Base-by-base conservation (phyloP, 331 rosid genomes). In the Rosa hybrid region DNA sequence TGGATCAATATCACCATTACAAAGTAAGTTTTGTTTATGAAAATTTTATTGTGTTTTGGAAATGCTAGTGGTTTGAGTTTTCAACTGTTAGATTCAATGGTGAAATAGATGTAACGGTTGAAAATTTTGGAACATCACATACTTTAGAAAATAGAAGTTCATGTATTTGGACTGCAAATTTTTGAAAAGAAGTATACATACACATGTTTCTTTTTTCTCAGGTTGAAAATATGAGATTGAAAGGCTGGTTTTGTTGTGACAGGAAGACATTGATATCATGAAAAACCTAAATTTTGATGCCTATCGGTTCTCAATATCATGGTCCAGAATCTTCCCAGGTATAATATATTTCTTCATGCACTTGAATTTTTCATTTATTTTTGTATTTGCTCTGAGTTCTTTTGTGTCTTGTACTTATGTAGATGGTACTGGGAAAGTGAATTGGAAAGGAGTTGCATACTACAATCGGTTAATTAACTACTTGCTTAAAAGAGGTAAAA, bases 261-360 rank as follows among this genome's bases (percentile, higher is more conserved):
- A 95, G 99, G 93, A 91, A 84, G 98, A 95, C 63, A 57, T 93
- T 77, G 91, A 95, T 82, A 68, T 91, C 77, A 88, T 95, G 98
- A 81, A 84, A 67, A 87, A 77, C 0, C 81, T 90, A 53, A 92
- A 95, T 73, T 95, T 95, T 50, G 99, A 93, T 81, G 98, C 97
- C n/a, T 95, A 95, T 81, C 88, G 99, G 18, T 95, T 92, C 86
- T 95, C 99, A 38, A 95, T 95, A 83, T 95, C 99, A 6, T 95
- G 99, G 99, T 90, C 98, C 82, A 91, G 98, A 86, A 93, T 95
- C 81, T 95, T 92, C 45, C 99, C 98, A 80, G 71, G 98, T 93
- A 86, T 2, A 20, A 68, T 91, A 30, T 50, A 20, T 6, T 53
- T 7, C 34, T 53, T 18, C 60, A 54, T 2, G 5, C 18, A 34